Conservation (phyloP, 2,329 filamentous ascomycete genomes). For the Alternaria angustiovoidea region DNA sequence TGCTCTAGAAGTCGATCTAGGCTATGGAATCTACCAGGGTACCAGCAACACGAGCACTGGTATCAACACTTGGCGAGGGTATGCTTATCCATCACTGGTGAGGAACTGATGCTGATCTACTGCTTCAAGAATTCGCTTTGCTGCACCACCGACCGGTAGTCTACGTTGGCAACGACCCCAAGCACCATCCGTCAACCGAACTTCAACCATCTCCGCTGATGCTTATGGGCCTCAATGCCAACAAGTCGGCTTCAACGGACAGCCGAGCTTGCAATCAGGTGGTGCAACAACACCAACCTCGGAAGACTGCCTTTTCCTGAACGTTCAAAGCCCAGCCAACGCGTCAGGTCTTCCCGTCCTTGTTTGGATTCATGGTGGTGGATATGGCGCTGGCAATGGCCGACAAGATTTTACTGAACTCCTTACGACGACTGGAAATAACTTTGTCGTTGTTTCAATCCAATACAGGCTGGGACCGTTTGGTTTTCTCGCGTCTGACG, state of each 20-base stretch:
- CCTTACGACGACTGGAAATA: constrained; percentile 58
- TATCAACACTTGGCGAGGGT: constrained; percentile 36
- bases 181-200: constrained; percentile 18
- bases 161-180: constrained; percentile 31
- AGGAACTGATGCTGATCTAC: not conserved
- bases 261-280: not conserved
- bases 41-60: constrained; percentile 21
- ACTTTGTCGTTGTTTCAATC: constrained; percentile 59
- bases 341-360: constrained; percentile 42
- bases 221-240: constrained; percentile 13
- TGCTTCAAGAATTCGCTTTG: constrained; percentile 29
- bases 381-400: constrained; percentile 51
- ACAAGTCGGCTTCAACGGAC: constrained; percentile 3
- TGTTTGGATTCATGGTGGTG: constrained; percentile 37
- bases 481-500: constrained; percentile 53
- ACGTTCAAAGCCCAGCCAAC: constrained; percentile 42
- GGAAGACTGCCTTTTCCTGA: constrained; percentile 51
- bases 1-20: constrained; percentile 27
- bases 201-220: constrained; percentile 5
- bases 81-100: not conserved
- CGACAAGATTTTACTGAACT: constrained; percentile 48
- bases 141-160: constrained; percentile 26
- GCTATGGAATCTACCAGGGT: constrained; percentile 34
- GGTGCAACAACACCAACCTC: constrained; percentile 1
- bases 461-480: constrained; percentile 61